A percentile compares a stretch with the other conserved stretches of the same genome.
Conservation (phyloP, 1,284 basidiomycete genomes). For the Ustilago trichophora region DNA sequence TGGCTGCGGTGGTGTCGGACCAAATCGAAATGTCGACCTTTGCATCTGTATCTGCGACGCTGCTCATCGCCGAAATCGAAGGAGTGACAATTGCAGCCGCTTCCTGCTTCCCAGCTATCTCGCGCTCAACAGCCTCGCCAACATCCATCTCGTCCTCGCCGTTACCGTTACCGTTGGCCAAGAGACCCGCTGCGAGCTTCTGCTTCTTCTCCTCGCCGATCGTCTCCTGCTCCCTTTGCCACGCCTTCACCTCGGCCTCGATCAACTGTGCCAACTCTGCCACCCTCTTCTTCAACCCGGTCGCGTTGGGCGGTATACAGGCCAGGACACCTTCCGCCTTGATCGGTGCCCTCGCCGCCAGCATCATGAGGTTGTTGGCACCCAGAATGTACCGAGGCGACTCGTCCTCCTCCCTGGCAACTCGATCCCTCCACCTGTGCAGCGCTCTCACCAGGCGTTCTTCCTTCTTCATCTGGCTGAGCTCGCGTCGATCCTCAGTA, state of each 20-base stretch:
- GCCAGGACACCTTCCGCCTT: slow-evolving; percentile 39
- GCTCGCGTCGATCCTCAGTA: slow-evolving; percentile 34
- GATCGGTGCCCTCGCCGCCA: slow-evolving; percentile 55
- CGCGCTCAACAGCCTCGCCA: slow-evolving; percentile 18
- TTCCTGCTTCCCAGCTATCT: not conserved
- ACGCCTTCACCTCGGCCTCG: slow-evolving; percentile 39
- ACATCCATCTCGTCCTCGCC: slow-evolving; percentile 27
- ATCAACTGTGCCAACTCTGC: slow-evolving; percentile 51
- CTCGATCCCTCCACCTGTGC: slow-evolving; percentile 84
- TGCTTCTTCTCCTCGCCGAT: slow-evolving; percentile 16
- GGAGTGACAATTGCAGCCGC: not conserved
- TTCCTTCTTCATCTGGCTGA: slow-evolving; percentile 64
- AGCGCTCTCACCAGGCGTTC: slow-evolving; percentile 75
- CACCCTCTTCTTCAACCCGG: slow-evolving; percentile 40
- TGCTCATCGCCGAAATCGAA: slow-evolving; percentile 33
- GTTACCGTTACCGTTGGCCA: slow-evolving; percentile 4
- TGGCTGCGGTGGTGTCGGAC: slow-evolving; percentile 1
- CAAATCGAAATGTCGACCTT: slow-evolving; percentile 24
- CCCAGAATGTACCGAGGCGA: slow-evolving; percentile 71
- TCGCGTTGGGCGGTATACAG: slow-evolving; percentile 40
- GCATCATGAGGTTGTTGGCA: slow-evolving; percentile 45
- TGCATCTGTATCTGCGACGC: not conserved
- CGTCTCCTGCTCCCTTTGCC: slow-evolving; percentile 23
- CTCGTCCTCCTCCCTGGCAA: slow-evolving; percentile 87
- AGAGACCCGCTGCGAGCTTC: slow-evolving; percentile 2